phyloP scores from a whole-genome alignment of 768 basidiomycete genomes.

The Mycena rebaudengoi region DNA sequence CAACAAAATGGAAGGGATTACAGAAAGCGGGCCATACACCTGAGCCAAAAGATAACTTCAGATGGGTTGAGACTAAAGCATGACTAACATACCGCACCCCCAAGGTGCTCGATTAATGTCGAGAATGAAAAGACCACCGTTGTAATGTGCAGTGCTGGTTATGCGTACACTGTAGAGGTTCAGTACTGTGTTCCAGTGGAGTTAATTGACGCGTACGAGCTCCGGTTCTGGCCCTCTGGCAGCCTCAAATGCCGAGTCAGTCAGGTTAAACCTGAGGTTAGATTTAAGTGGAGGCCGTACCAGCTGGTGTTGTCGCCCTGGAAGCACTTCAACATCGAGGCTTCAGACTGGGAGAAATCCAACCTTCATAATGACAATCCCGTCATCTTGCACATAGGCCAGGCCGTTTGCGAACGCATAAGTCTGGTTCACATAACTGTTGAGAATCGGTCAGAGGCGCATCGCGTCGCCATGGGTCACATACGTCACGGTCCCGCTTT shows the following conservation, averaged over 20 bases:
- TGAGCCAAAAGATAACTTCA: constrained; percentile 34
- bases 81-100: constrained; percentile 75
- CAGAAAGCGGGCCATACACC: constrained; percentile 89
- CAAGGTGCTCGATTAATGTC: constrained; percentile 87
- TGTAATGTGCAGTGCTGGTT: constrained; percentile 68
- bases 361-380: constrained; percentile 74
- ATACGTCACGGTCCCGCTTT: constrained; percentile 77
- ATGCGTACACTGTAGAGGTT: constrained; percentile 73
- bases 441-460: constrained; percentile 13
- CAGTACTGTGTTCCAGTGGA: background rate
- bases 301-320: constrained; percentile 69
- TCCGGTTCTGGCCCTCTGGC: constrained; percentile 59
- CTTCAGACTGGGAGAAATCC: background rate
- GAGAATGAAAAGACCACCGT: constrained; percentile 83
- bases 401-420: constrained; percentile 63
- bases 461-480: constrained; percentile 37
- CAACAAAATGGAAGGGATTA: constrained; percentile 39
- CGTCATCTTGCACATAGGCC: constrained; percentile 64
- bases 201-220: constrained; percentile 55
- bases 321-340: background rate
- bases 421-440: constrained; percentile 67
- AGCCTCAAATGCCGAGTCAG: no score
- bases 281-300: no score
- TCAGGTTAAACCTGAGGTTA: no score
- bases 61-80: background rate